Percentiles rank a stretch among this genome's conserved stretches.
Evolutionary conservation across 805 yeast genomes (phyloP).

Genomic region (Hanseniaspora mollemarum): DNA sequence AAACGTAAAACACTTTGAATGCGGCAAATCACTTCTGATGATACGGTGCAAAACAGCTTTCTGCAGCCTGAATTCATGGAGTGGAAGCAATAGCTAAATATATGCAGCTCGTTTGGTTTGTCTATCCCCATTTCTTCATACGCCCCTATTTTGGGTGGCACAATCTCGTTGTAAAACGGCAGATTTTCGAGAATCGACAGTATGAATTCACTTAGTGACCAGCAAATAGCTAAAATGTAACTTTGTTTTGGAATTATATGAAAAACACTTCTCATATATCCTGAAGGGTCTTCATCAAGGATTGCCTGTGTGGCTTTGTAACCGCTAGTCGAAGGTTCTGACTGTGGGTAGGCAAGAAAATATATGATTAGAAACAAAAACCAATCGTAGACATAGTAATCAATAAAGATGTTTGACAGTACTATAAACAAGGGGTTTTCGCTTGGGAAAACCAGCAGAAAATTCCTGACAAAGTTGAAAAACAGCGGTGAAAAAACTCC

Average conservation of each 20-base stretch:
- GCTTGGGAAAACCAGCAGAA: slow-evolving; percentile 25
- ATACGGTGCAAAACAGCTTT: too few relatives aligned
- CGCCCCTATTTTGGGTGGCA: slow-evolving; percentile 6
- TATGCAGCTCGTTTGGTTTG: neutral
- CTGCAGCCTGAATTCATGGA: too few relatives aligned
- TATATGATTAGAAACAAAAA: slow-evolving; percentile 30
- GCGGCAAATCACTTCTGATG: too few relatives aligned
- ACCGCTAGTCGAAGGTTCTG: slow-evolving; percentile 15
- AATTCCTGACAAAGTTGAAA: slow-evolving; percentile 26
- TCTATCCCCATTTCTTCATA: slow-evolving; percentile 1
- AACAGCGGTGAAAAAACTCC: slow-evolving; percentile 31
- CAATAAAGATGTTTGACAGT: slow-evolving; percentile 26
- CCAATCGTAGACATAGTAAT: slow-evolving; percentile 30
- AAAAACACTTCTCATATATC: slow-evolving; percentile 24
- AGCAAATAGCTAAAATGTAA: slow-evolving; percentile 32
- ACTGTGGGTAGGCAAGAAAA: slow-evolving; percentile 34
- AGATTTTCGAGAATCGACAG: slow-evolving; percentile 24
- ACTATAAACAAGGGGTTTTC: slow-evolving; percentile 20
- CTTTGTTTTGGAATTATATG: slow-evolving; percentile 35
- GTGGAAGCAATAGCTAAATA: neutral
- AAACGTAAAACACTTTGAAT: too few relatives aligned
- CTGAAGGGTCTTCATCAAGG: neutral
- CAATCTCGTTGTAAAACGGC: slow-evolving; percentile 24
- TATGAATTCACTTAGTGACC: slow-evolving; percentile 30
- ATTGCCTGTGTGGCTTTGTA: neutral